Base-by-base conservation (phyloP, 305 asterid genomes). In the Ilex paraguariensis region DNA sequence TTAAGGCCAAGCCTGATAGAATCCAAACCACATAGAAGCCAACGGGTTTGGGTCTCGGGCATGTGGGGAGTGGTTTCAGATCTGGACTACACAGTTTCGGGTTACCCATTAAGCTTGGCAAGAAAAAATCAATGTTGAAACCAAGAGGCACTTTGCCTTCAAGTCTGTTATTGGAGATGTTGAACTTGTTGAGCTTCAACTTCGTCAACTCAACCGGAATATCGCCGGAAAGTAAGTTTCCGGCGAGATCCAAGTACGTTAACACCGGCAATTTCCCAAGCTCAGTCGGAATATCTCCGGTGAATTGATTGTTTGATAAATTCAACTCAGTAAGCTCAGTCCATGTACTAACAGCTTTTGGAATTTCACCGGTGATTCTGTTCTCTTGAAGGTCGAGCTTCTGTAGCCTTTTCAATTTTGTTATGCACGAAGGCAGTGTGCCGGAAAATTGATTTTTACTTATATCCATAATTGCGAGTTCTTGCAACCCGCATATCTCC, bases 131-230 rank as follows among this genome's bases (percentile, higher is more conserved):
- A 28, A 67, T 49, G 21, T 77, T 80, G 11, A 84, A 83, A 66
- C 69, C 71, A 46, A 21, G 45, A 3, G 97, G 95, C 2, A 89
- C 84, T 79, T 66, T 70, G 31, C 97, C 97, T 39, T 72, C 79
- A 61, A 89, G 91, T 84, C 65, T 80, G 71, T 89, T 89, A 63
- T 84, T 70, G 7, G 97, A 87, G 56, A 87, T 56, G 59, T 87
- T 75, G 62, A 89, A 83, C 56, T 64, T 75, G 62, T 81, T 82
- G 52, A 89, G 79, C 79, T 72, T 82, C 45, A 84, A 79, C 62
- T 84, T 80, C 39, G 84, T 67, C 70, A 89, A 74, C 62, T 64
- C 78, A 49, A 8, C 60, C 0, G 97, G 97, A 69, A 89, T 85
- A 32, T 61, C 74, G 6, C 97, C 97, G 0, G 84, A 70, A 3